Evolutionary conservation across 2,329 filamentous ascomycete species (phyloP), one percentile per base, ranked within the genome.

Genomic region (Stagonosporopsis vannaccii): DNA sequence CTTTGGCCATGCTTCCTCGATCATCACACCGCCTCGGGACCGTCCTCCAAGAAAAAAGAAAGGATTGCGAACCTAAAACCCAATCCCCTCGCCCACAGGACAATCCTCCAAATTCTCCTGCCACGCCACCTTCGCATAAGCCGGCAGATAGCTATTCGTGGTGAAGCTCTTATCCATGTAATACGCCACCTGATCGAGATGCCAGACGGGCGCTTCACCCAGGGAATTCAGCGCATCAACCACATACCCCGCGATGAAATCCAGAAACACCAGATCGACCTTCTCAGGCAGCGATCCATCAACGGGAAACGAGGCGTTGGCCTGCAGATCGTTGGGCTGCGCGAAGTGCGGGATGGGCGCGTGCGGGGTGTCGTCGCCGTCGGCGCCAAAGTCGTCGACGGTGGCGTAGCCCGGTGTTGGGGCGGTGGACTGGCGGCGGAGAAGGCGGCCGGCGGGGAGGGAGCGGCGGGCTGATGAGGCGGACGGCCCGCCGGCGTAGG

Each of bases 301-400:
- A 2, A 67, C 55, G 0, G 81, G 80, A 50, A 85, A 84, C 0
- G 78, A 80, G 6, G 72, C 82, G 15, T 80, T 78, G 2, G 78
- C 78, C 65, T 83, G 79, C 62, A 84, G 81, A 62, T 82, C 82
- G 58, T 80, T 76, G 4, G 84, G 83, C 39, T 82, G 76, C 1
- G 63, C 40, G 71, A 81, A 84, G 51, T 75, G 66, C 1, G 82
- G 78, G 39, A 85, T 82, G 7, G 52, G 47, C 4, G 75, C 73
- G 70, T 86, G 84, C 6, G 77, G 63, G 0, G 84, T 86, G 58
- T 87, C 84, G 62, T 86, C 84, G 15, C 83, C 82, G 61, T 79
- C 84, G 3, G 70, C 77, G 46, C 84, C 84, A 61, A 85, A 86
- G 65, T 85, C 84, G 59, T 87, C 84, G 2, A 67, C 78, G 0